Evolutionary conservation across 1,284 basidiomycete species (phyloP), one percentile per base, ranked within the genome.

Genomic region (Entoloma clypeatum): DNA sequence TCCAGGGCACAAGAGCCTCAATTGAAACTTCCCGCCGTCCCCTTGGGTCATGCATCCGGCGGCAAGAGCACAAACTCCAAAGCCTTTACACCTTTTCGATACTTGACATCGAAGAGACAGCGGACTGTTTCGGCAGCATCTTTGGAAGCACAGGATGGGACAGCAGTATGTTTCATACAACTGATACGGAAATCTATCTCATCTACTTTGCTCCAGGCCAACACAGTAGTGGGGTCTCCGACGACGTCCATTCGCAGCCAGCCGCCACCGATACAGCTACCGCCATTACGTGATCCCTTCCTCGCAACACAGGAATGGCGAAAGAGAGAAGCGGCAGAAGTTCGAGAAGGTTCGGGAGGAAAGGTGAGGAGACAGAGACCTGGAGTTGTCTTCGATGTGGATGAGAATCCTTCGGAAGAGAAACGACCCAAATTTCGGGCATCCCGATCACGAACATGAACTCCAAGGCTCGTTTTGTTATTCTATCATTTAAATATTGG

Each of bases 111-210:
- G 17, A 81, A 73, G 54, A 69, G 75, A 50, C 69, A 80, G 56
- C 75, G 79, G 26, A 79, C 81, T 3, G 67, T 87, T 34, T 88
- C 86, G n/a, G 71, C 74, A 30, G 79, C 78, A 23, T 88, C 86
- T 28, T 64, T 82, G 23, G 85, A 88, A 56, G 86, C 83, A 9
- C 74, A 77, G 48, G 78, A 86, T 52, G 85, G 86, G 21, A 85
- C 82, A 47, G 79, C 79, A 43, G 86, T 87, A 59, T 62, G 81
- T 64, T 25, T 18, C 26, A n/a, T 48, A 13, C 35, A 18, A 32
- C 19, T 37, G 35, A 17, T 33, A 39, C 27, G 24, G 6, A 34
- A 5, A 22, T 31, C 40, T 14, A 34, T 37, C 48, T 39, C 61
- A 25, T 54, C 39, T 44, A 31, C 23, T 41, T 41, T 6, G 39